A percentile compares a stretch with the other conserved stretches of the same genome.
These are phyloP conservation scores for Rauvolfia tetraphylla DNA, from an alignment of 257 asterid species.

Conservation along the genomic window DNA sequence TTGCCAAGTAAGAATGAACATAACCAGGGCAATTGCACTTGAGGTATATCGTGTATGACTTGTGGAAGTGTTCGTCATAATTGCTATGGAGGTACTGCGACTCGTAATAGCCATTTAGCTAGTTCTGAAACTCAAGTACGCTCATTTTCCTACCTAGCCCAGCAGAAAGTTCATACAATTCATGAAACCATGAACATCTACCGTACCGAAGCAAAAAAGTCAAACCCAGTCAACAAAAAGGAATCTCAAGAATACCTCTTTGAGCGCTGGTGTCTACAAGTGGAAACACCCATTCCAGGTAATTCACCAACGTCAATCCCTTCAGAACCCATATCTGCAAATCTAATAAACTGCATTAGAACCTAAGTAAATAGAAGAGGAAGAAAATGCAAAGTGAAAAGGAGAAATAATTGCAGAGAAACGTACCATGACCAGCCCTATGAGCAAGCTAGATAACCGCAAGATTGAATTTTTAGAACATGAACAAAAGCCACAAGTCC, in stretches of 20 bases:
- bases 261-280: conserved; percentile 58
- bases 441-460: conserved; percentile 26
- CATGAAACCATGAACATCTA: conserved; percentile 6
- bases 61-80: not conserved
- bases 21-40: not conserved
- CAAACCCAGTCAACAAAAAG: conserved; percentile 4
- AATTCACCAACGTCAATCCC: conserved; percentile 48
- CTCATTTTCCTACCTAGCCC: conserved; percentile 13
- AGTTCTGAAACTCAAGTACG: conserved; percentile 11
- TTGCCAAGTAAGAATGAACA: conserved; percentile 5
- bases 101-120: not conserved
- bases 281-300: conserved; percentile 28
- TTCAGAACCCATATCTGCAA: conserved; percentile 70
- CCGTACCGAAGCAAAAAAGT: conserved; percentile 8
- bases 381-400: conserved; percentile 13
- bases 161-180: conserved; percentile 7
- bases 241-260: conserved; percentile 51
- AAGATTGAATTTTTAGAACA: conserved; percentile 44
- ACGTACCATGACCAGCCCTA: conserved; percentile 37
- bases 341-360: conserved; percentile 22
- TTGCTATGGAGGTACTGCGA: not conserved
- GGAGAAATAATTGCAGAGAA: conserved; percentile 14
- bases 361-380: conserved; percentile 1
- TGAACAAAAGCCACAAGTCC: conserved; percentile 19
- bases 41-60: not conserved